Evolutionary conservation across 768 basidiomycete species (phyloP), one percentile per base, ranked within the genome.

Genomic region (Mrakia frigida): DNA sequence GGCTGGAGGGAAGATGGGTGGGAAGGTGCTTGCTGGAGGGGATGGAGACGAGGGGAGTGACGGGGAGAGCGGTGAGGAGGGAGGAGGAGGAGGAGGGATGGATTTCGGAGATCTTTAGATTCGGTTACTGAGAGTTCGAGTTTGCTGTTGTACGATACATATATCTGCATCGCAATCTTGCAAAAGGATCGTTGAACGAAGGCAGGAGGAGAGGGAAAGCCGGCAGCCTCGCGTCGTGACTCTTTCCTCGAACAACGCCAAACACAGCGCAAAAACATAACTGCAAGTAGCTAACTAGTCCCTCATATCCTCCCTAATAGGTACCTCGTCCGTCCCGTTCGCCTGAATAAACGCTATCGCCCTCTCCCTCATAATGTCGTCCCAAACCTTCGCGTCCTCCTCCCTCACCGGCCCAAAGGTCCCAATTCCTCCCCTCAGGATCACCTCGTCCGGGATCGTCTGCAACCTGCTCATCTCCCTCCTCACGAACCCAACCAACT

Each of bases 1-100:
- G 76, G 70, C 28, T 71, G 76, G 76, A 67, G 65, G 46, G 76
- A 77, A 52, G 59, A n/a, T n/a, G 28, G 46, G 69, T 7, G 43
- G 39, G 41, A 70, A 53, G 41, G 39, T n/a, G 52, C 39, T 35
- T 35, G 33, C 50, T 9, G 33, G 60, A 18, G 33, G 37, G 28
- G 43, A 35, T n/a, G 31, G 39, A 56, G 81, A 85, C 79, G 84
- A 85, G 31, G 83, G 83, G 78, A 84, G 82, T 63, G 80, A 79
- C 23, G 80, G 50, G 10, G 83, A 85, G 25, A 41, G 65, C 23
- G 37, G 65, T 10, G 65, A 68, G 35, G 65, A 41, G 37, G 35
- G 65, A 39, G 65, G 21, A 33, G 63, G 63, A 35, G 63, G 65
- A 39, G 65, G 65, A 9, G 65, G 65, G 25, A 68, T 68, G 65